Percentiles rank a stretch among this genome's conserved stretches.
These are phyloP conservation scores for Calonectria multiphialidica DNA, from an alignment of 2,329 filamentous ascomycete genomes.

Conservation along the genomic window DNA sequence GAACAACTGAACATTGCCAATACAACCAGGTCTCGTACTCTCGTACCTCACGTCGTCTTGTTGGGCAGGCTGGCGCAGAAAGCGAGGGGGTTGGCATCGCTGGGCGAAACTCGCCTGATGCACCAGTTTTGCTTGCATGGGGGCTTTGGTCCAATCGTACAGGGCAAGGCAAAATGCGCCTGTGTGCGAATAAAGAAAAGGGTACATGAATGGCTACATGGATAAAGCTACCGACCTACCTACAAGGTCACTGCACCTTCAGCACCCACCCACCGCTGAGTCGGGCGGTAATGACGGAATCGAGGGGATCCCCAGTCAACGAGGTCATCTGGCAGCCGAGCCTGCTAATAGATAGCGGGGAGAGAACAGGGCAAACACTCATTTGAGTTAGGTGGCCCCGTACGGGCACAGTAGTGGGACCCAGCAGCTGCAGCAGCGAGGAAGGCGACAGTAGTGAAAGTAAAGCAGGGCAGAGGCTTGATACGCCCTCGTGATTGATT, in stretches of 20 bases:
- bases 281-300: conserved; percentile 9
- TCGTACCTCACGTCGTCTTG: not conserved
- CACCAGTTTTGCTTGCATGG: not conserved
- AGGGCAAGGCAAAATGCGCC: not conserved
- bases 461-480: not conserved
- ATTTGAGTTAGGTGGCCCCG: conserved; percentile 12
- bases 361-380: not conserved
- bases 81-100: not conserved
- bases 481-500: conserved; percentile 38
- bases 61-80: not conserved
- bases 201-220: not conserved
- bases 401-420: conserved; percentile 1
- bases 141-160: not conserved
- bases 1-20: conserved; percentile 3
- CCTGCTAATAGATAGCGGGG: conserved; percentile 10
- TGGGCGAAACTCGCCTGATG: conserved; percentile 19
- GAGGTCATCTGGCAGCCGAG: conserved; percentile 6
- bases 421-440: conserved; percentile 5
- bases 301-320: conserved; percentile 10
- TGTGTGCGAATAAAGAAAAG: not conserved
- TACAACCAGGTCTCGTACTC: conserved; percentile 3
- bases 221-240: not conserved
- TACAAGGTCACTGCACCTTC: not conserved
- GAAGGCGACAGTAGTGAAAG: not conserved
- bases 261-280: not conserved